Evolutionary conservation across 257 asterid genomes (phyloP).

Genomic region (Jasminum sambac): DNA sequence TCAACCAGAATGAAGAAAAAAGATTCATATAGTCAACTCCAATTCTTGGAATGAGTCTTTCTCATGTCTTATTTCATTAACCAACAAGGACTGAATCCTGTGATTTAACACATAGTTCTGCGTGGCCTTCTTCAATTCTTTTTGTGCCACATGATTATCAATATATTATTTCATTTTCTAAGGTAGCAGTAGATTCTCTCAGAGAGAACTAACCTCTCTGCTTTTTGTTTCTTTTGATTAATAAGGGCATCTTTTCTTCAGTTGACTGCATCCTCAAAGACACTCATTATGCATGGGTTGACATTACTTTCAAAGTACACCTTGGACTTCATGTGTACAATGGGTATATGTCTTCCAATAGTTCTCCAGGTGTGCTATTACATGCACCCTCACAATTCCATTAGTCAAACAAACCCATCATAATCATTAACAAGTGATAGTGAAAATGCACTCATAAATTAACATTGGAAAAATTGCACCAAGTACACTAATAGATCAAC

Average conservation of each 20-base stretch:
- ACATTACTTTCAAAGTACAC: not conserved
- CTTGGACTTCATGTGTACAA: slow-evolving; percentile 8
- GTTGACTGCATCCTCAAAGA: slow-evolving; percentile 2
- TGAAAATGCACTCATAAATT: not conserved
- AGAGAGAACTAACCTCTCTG: slow-evolving; percentile 16
- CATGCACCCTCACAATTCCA: slow-evolving; percentile 18
- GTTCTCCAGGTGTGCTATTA: not conserved
- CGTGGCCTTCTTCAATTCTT: slow-evolving; percentile 9
- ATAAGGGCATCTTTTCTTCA: slow-evolving; percentile 6
- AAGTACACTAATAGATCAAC: slow-evolving; percentile 2
- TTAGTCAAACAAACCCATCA: slow-evolving; percentile 17
- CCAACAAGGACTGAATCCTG: not conserved
- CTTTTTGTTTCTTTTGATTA: slow-evolving; percentile 1
- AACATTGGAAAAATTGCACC: slow-evolving; percentile 7
- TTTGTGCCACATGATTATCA: slow-evolving; percentile 8
- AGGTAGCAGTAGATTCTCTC: slow-evolving; percentile 6
- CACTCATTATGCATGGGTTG: slow-evolving; percentile 1
- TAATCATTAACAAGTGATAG: slow-evolving; percentile 11
- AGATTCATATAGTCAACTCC: not conserved
- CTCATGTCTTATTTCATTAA: not conserved
- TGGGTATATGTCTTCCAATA: not conserved
- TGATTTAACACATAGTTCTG: not conserved
- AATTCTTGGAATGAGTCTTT: not conserved
- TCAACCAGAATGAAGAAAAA: not conserved
- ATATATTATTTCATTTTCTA: not conserved